A percentile compares a stretch with the other conserved stretches of the same genome.
Evolutionary conservation across 495 filamentous ascomycete genomes (phyloP).

Genomic region (Viridothelium virens): DNA sequence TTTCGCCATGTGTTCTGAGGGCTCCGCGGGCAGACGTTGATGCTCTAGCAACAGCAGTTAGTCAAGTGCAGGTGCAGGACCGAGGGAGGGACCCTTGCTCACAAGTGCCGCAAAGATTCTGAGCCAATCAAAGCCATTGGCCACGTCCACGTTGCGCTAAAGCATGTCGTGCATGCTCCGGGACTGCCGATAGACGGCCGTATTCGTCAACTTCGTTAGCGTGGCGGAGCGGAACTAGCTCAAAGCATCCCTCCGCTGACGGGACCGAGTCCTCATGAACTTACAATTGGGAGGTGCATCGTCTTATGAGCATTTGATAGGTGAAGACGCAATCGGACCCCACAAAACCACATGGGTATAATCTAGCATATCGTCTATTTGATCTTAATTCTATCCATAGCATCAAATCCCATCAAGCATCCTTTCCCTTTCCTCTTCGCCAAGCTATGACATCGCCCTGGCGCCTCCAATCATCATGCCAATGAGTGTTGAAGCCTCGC

Average conservation of each 20-base stretch:
- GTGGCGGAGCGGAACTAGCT: background rate
- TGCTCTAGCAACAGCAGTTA: background rate
- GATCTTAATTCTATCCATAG: too few species aligned
- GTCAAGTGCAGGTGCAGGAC: too few species aligned
- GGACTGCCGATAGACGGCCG: background rate
- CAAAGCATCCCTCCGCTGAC: too few species aligned
- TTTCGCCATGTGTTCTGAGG: background rate
- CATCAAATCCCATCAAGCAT: background rate
- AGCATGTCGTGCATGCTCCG: background rate
- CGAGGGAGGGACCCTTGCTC: background rate
- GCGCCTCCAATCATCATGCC: slow-evolving; percentile 83
- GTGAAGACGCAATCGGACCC: too few species aligned
- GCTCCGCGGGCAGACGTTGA: slow-evolving; percentile 1
- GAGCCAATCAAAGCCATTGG: slow-evolving; percentile 3
- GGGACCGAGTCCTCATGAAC: too few species aligned
- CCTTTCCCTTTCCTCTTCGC: slow-evolving; percentile 42
- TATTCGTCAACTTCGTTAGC: background rate
- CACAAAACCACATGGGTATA: too few species aligned
- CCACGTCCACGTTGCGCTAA: slow-evolving; percentile 5
- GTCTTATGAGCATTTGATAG: too few species aligned
- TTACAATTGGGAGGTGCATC: too few species aligned
- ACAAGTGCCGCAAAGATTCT: background rate
- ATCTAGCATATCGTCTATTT: too few species aligned
- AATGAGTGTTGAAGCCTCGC: slow-evolving; percentile 70
- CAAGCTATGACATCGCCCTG: slow-evolving; percentile 81